Conservation (phyloP, 2,329 filamentous ascomycete genomes). For the Fusarium sp. region DNA sequence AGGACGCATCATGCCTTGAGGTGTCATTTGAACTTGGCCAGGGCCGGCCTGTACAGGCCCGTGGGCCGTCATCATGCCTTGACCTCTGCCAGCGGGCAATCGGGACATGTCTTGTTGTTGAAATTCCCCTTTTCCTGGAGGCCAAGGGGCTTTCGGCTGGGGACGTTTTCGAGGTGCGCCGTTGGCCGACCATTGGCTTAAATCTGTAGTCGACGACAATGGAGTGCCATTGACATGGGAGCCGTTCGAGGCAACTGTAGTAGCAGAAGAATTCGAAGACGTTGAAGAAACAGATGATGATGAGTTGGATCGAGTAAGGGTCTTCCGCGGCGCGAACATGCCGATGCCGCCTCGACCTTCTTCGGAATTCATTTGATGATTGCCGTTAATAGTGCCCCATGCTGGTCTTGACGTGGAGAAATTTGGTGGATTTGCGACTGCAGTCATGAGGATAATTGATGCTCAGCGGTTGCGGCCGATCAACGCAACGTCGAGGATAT, state of each 20-base stretch:
- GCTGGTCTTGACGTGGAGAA: conserved; percentile 73
- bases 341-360: conserved; percentile 74
- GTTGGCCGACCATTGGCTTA: conserved; percentile 65
- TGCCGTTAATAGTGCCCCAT: conserved; percentile 73
- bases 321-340: conserved; percentile 92
- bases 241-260: conserved; percentile 73
- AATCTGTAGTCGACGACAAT: conserved; percentile 61
- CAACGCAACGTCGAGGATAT: conserved; percentile 38
- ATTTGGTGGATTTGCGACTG: conserved; percentile 74
- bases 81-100: conserved; percentile 58
- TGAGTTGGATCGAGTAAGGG: conserved; percentile 87
- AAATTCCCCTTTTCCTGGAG: conserved; percentile 61
- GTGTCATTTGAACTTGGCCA: conserved; percentile 56
- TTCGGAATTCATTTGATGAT: conserved; percentile 81
- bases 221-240: conserved; percentile 73
- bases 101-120: conserved; percentile 63
- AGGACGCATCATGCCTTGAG: conserved; percentile 71
- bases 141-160: conserved; percentile 65
- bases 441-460: conserved; percentile 69
- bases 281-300: conserved; percentile 92
- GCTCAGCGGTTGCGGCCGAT: conserved; percentile 42
- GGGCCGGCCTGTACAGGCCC: conserved; percentile 51
- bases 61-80: conserved; percentile 57
- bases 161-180: conserved; percentile 65
- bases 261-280: conserved; percentile 72